A percentile compares a stretch with the other conserved stretches of the same genome.
These are phyloP conservation scores for Cercophora scortea DNA, from an alignment of 495 filamentous ascomycete species.

Conservation along the genomic window DNA sequence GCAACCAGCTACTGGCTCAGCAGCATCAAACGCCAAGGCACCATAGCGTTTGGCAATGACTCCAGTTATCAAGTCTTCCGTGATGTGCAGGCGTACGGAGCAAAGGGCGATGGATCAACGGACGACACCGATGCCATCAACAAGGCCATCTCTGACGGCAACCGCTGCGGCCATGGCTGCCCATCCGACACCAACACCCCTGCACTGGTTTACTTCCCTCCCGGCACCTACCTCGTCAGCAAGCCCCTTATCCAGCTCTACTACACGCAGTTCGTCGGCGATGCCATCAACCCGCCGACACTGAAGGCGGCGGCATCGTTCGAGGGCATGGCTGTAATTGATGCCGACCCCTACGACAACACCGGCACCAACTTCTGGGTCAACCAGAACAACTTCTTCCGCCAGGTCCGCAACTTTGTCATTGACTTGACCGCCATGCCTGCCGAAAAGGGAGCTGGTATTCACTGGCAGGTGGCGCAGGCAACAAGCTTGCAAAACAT, in stretches of 20 bases:
- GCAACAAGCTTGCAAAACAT: conserved; percentile 90
- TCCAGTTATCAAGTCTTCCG: conserved; percentile 66
- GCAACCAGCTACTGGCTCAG: conserved; percentile 63
- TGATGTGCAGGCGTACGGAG: conserved; percentile 70
- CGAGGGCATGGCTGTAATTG: conserved; percentile 80
- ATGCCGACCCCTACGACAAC: conserved; percentile 73
- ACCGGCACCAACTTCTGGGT: conserved; percentile 58
- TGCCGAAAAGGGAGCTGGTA: conserved; percentile 58
- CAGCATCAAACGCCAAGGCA: conserved; percentile 62
- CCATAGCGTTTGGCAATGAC: conserved; percentile 51
- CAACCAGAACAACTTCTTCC: conserved; percentile 99
- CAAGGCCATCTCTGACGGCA: conserved; percentile 65
- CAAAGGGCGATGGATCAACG: conserved; percentile 60
- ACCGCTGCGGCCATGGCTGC: conserved; percentile 70
- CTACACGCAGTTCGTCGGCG: conserved; percentile 75
- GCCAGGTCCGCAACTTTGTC: conserved; percentile 88
- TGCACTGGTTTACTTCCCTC: conserved; percentile 73
- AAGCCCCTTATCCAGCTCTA: conserved; percentile 65
- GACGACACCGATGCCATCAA: conserved; percentile 93
- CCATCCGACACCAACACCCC: conserved; percentile 73
- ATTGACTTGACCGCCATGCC: conserved; percentile 76
- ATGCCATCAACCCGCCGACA: conserved; percentile 58
- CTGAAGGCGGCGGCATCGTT: conserved; percentile 71
- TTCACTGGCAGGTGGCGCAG: conserved; percentile 98
- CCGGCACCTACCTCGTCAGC: conserved; percentile 66